Evolutionary conservation across 495 filamentous ascomycete species (phyloP).

Genomic region (Penicillium diatomitis): DNA sequence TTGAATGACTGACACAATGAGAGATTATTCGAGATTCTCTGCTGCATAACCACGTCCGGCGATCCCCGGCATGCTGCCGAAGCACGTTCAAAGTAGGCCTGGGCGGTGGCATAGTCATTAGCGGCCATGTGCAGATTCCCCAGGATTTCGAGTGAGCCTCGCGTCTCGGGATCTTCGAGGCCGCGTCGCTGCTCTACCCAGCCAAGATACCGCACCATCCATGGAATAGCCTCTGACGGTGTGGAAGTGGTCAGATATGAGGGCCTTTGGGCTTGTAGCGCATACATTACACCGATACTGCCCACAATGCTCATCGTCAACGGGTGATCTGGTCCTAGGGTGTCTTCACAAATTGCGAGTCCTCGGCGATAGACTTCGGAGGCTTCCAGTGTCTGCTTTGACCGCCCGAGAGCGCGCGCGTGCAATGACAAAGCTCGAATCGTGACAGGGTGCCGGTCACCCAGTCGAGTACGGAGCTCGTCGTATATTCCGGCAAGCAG

Average conservation of each 20-base stretch:
- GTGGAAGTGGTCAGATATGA: background rate
- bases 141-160: slow-evolving; percentile 16
- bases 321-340: slow-evolving; percentile 20
- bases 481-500: slow-evolving; percentile 11
- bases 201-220: slow-evolving; percentile 23
- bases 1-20: slow-evolving; percentile 14
- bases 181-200: slow-evolving; percentile 23
- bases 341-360: slow-evolving; percentile 25
- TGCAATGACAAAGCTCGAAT: slow-evolving; percentile 21
- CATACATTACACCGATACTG: slow-evolving; percentile 27
- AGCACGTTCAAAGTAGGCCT: slow-evolving; percentile 23
- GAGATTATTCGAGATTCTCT: slow-evolving; percentile 9
- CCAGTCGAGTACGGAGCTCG: slow-evolving; percentile 16
- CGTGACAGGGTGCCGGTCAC: slow-evolving; percentile 15
- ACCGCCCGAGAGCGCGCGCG: slow-evolving; percentile 14
- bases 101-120: slow-evolving; percentile 19
- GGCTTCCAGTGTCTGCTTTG: slow-evolving; percentile 11
- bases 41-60: slow-evolving; percentile 1
- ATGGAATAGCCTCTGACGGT: slow-evolving; percentile 20
- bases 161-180: slow-evolving; percentile 17
- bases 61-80: slow-evolving; percentile 8
- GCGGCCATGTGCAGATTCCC: slow-evolving; percentile 18
- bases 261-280: background rate
- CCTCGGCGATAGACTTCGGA: slow-evolving; percentile 29
- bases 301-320: slow-evolving; percentile 23